These are phyloP conservation scores for Colletotrichum magnum DNA, from an alignment of 2,329 filamentous ascomycete species.

Conservation along the genomic window DNA sequence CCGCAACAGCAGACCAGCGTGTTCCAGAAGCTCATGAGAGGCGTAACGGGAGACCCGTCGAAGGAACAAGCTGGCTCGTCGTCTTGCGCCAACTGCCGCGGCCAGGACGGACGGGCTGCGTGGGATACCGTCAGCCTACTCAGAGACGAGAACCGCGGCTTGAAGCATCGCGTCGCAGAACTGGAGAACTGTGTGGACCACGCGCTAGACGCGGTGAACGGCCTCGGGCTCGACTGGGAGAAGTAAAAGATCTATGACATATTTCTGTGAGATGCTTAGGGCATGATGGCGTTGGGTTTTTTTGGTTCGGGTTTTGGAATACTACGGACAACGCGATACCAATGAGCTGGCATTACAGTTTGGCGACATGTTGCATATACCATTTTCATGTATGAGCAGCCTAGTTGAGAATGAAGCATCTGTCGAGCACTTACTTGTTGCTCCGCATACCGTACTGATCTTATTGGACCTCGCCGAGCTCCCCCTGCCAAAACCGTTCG, in stretches of 20 bases:
- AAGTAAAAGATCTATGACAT: conserved; percentile 9
- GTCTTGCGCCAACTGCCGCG: conserved; percentile 70
- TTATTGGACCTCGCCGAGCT: not conserved
- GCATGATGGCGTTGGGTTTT: conserved; percentile 29
- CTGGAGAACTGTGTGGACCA: conserved; percentile 73
- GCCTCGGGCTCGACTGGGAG: conserved; percentile 59
- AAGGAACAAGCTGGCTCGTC: conserved; percentile 44
- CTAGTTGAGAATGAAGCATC: conserved; percentile 26
- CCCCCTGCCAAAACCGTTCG: not conserved
- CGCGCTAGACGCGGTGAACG: conserved; percentile 72
- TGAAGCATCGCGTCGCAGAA: conserved; percentile 72
- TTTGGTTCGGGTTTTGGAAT: conserved; percentile 5
- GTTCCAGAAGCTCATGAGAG: conserved; percentile 59
- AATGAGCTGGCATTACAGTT: conserved; percentile 38
- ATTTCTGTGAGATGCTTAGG: not conserved
- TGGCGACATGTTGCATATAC: conserved; percentile 26
- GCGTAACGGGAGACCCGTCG: conserved; percentile 54
- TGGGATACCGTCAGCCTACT: conserved; percentile 76
- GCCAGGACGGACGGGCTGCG: conserved; percentile 70
- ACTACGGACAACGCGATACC: conserved; percentile 30
- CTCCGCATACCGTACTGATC: not conserved
- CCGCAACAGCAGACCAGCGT: conserved; percentile 47
- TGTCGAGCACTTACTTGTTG: not conserved
- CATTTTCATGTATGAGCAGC: conserved; percentile 13
- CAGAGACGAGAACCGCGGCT: conserved; percentile 72